Percentiles rank a stretch among this genome's conserved stretches.
phyloP scores from a whole-genome alignment of 805 yeast species.

The Saturnispora mendoncae region DNA sequence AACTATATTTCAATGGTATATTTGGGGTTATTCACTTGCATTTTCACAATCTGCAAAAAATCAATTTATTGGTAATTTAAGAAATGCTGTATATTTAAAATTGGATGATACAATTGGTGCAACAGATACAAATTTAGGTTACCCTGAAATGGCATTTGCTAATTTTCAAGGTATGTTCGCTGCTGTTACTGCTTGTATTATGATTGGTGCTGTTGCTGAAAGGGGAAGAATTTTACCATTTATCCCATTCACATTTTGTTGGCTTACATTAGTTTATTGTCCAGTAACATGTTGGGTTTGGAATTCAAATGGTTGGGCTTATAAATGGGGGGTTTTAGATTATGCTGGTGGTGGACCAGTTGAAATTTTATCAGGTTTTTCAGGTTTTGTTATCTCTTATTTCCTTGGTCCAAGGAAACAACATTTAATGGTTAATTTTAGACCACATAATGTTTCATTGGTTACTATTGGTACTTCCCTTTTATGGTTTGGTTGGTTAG shows the following conservation, averaged over 20 bases:
- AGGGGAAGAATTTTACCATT: conserved; percentile 85
- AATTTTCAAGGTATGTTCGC: conserved; percentile 85
- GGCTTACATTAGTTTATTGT: conserved; percentile 89
- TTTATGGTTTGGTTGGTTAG: conserved; percentile 94
- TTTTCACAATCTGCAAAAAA: conserved; percentile 73
- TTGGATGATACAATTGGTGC: conserved; percentile 36
- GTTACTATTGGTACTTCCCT: conserved; percentile 81
- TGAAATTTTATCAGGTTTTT: conserved; percentile 84
- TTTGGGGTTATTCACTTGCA: conserved; percentile 96
- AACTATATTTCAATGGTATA: conserved; percentile 86
- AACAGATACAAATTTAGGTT: conserved; percentile 10
- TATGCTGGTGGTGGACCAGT: conserved; percentile 99
- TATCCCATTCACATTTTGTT: conserved; percentile 69
- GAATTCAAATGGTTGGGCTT: conserved; percentile 92
- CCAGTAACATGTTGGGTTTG: conserved; percentile 96
- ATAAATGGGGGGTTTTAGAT: conserved; percentile 84
- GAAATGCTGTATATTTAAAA: conserved; percentile 72
- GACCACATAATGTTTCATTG: conserved; percentile 92
- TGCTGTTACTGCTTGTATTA: conserved; percentile 84
- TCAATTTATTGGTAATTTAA: conserved; percentile 80
- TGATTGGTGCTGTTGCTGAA: conserved; percentile 90
- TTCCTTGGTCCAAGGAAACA: conserved; percentile 69
- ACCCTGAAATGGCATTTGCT: conserved; percentile 78
- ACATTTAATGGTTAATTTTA: conserved; percentile 72
- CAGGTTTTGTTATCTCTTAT: conserved; percentile 79